Conservation (phyloP, 2,329 filamentous ascomycete species). For the Rutstroemia sp. region DNA sequence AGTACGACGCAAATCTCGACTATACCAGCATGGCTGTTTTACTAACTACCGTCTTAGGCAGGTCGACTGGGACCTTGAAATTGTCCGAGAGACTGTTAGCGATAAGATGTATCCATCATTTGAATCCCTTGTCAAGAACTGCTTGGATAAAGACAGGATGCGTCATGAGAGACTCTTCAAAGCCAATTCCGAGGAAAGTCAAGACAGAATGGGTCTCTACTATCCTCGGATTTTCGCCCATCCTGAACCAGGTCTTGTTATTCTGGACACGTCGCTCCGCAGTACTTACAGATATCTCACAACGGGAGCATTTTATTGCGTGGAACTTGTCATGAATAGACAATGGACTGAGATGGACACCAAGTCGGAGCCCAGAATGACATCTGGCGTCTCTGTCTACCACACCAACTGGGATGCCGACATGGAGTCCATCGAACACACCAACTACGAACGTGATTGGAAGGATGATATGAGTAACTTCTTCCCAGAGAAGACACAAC, state of each 20-base stretch:
- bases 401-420: conserved; percentile 20
- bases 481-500: conserved; percentile 12
- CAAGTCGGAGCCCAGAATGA: conserved; percentile 18
- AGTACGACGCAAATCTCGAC: conserved; percentile 1
- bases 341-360: conserved; percentile 21
- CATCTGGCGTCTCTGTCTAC: neutral
- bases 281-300: conserved; percentile 23
- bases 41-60: conserved; percentile 13
- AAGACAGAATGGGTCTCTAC: conserved; percentile 18
- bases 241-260: conserved; percentile 8
- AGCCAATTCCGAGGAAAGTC: conserved; percentile 1
- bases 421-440: conserved; percentile 22
- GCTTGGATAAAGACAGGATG: conserved; percentile 10
- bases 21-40: neutral
- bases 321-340: conserved; percentile 27
- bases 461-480: conserved; percentile 16
- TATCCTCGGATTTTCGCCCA: conserved; percentile 20
- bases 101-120: conserved; percentile 14
- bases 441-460: conserved; percentile 19
- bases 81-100: conserved; percentile 24
- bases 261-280: conserved; percentile 18
- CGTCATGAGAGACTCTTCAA: neutral
- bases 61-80: conserved; percentile 26
- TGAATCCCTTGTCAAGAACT: conserved; percentile 15
- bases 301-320: conserved; percentile 17